phyloP scores from a whole-genome alignment of 768 basidiomycete species.

The Xerocomellus intermedius region DNA sequence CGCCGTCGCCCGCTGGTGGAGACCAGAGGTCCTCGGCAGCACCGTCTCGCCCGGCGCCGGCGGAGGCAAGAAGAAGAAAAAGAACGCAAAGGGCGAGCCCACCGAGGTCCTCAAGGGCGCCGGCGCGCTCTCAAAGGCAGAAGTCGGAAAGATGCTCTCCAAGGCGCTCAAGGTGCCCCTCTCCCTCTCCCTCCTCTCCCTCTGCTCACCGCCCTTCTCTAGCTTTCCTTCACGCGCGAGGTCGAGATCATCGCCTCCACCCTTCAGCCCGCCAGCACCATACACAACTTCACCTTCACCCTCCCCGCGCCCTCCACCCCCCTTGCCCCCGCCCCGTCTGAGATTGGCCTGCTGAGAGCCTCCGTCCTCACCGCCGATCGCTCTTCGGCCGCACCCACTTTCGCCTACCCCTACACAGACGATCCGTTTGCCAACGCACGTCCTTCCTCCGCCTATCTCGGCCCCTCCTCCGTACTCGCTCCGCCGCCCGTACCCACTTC shows the following conservation, averaged over 20 bases:
- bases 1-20: constrained; percentile 87
- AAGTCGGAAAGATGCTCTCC: constrained; percentile 86
- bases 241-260: constrained; percentile 96
- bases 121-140: constrained; percentile 79
- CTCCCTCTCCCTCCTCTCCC: background rate
- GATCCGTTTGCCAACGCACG: constrained; percentile 68
- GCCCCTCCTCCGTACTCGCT: constrained; percentile 64
- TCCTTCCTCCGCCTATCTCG: constrained; percentile 78
- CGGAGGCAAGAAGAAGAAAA: constrained; percentile 70
- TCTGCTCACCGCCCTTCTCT: background rate
- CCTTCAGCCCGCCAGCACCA: constrained; percentile 87
- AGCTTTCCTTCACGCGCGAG: constrained; percentile 91
- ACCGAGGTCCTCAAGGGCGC: constrained; percentile 66
- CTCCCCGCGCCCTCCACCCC: constrained; percentile 76
- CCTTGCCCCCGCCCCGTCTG: constrained; percentile 69
- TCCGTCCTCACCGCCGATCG: constrained; percentile 71
- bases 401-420: constrained; percentile 70
- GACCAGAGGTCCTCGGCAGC: constrained; percentile 87
- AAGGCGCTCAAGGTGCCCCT: constrained; percentile 79
- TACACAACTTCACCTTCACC: constrained; percentile 89
- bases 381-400: constrained; percentile 63
- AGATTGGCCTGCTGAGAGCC: constrained; percentile 57
- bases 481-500: constrained; percentile 30
- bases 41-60: constrained; percentile 84
- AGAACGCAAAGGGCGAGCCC: constrained; percentile 55